Conservation (phyloP, 305 asterid species). For the Euphrasia arctica region DNA sequence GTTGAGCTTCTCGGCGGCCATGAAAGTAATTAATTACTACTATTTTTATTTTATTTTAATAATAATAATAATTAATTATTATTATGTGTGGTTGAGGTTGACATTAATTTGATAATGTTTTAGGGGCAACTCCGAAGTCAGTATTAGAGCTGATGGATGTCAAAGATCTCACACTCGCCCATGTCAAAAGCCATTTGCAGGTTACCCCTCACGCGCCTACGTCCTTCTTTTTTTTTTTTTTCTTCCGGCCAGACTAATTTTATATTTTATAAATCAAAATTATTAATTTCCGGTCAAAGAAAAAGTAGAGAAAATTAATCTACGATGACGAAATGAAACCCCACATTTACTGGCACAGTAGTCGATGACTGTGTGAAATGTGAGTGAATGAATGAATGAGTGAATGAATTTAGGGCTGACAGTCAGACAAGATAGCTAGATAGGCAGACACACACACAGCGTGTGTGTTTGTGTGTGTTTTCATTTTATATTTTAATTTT, state of each 20-base stretch:
- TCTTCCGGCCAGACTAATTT: neutral
- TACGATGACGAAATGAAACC: conserved; percentile 1
- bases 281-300: neutral
- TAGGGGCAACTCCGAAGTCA: conserved; percentile 97
- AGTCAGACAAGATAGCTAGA: conserved; percentile 31
- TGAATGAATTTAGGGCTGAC: conserved; percentile 41
- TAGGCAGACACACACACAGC: conserved; percentile 17
- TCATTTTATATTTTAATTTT: no score
- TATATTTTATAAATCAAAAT: neutral
- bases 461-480: no score
- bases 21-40: conserved; percentile 50
- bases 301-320: neutral
- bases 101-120: neutral
- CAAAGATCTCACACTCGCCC: conserved; percentile 93
- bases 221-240: neutral
- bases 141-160: conserved; percentile 97
- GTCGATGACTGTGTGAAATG: conserved; percentile 46
- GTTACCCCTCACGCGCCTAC: conserved; percentile 25
- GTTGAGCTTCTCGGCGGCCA: conserved; percentile 99
- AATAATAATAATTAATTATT: neutral
- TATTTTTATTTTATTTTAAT: neutral
- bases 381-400: conserved; percentile 28
- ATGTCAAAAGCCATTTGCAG: conserved; percentile 98
- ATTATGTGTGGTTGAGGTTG: neutral
- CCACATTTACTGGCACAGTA: conserved; percentile 66